Evolutionary conservation across 805 yeast species (phyloP).

Genomic region (Starmerella apicola): DNA sequence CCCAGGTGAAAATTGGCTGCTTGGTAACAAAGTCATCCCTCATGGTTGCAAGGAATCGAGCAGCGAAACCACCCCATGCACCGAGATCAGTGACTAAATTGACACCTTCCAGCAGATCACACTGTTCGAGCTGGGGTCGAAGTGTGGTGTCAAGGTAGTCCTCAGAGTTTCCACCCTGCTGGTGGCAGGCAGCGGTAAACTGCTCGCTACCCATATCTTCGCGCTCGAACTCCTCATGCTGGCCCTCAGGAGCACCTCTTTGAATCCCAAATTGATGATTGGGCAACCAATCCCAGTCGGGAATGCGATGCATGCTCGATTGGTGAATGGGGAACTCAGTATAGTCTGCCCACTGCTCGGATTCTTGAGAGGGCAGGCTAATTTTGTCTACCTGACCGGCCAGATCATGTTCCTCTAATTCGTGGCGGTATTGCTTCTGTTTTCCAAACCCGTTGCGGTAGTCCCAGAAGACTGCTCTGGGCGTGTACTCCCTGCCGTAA

Average conservation of each 20-base stretch:
- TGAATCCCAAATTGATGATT: constrained; percentile 26
- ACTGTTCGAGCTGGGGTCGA: constrained; percentile 53
- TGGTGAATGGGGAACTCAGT: constrained; percentile 58
- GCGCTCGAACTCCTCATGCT: constrained; percentile 19
- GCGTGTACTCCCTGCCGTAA: constrained; percentile 50
- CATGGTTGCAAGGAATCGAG: constrained; percentile 38
- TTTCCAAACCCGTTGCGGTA: constrained; percentile 62
- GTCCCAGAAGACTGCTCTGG: constrained; percentile 76
- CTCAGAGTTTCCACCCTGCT: constrained; percentile 17
- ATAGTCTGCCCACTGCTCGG: constrained; percentile 62
- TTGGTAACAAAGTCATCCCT: constrained; percentile 34
- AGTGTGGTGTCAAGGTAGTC: constrained; percentile 49
- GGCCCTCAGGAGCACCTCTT: constrained; percentile 22
- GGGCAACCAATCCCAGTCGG: constrained; percentile 42
- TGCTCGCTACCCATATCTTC: constrained; percentile 48
- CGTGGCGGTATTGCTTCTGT: constrained; percentile 2
- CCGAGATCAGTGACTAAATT: constrained; percentile 54
- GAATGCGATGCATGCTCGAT: constrained; percentile 39
- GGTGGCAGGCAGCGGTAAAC: constrained; percentile 32
- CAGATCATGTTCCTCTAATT: not conserved
- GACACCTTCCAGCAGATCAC: constrained; percentile 64
- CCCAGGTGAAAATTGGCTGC: constrained; percentile 18
- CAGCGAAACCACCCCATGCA: constrained; percentile 75
- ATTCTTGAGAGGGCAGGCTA: not conserved
- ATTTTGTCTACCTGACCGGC: not conserved